phyloP scores from a whole-genome alignment of 805 yeast genomes.

The Teunomyces atbi region DNA sequence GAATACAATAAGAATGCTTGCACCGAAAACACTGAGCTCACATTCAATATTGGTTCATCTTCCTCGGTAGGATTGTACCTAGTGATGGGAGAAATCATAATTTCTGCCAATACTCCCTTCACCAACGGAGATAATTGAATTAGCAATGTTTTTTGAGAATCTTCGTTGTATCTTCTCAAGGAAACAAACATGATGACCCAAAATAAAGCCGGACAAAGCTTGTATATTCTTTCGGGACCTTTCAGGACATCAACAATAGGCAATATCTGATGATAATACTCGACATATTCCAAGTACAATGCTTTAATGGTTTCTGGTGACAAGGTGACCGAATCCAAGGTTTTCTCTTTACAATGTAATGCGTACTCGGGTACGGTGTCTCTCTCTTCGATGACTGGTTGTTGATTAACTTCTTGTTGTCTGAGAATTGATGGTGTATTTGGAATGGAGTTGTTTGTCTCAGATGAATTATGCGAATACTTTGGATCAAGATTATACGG shows the following conservation, averaged over 20 bases:
- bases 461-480: slow-evolving; percentile 16
- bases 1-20: slow-evolving; percentile 89
- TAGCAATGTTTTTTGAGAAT: slow-evolving; percentile 42
- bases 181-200: slow-evolving; percentile 93
- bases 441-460: slow-evolving; percentile 25
- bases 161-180: slow-evolving; percentile 47
- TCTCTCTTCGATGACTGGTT: not conserved
- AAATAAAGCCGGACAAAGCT: slow-evolving; percentile 81
- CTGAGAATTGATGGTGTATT: slow-evolving; percentile 26
- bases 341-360: slow-evolving; percentile 60
- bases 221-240: slow-evolving; percentile 80
- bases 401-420: slow-evolving; percentile 4
- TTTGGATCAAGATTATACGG: slow-evolving; percentile 6
- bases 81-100: slow-evolving; percentile 87
- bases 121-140: slow-evolving; percentile 64
- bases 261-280: slow-evolving; percentile 77
- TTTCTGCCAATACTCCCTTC: slow-evolving; percentile 77
- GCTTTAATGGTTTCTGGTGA: slow-evolving; percentile 58
- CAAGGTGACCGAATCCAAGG: slow-evolving; percentile 66
- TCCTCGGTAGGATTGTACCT: slow-evolving; percentile 75
- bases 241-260: slow-evolving; percentile 81
- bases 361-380: slow-evolving; percentile 30
- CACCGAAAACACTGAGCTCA: slow-evolving; percentile 88
- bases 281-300: slow-evolving; percentile 67
- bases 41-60: slow-evolving; percentile 80